Percentiles rank a stretch among this genome's conserved stretches.
These are phyloP conservation scores for Neofusicoccum cordaticola DNA, from an alignment of 2,329 filamentous ascomycete species.

Conservation along the genomic window DNA sequence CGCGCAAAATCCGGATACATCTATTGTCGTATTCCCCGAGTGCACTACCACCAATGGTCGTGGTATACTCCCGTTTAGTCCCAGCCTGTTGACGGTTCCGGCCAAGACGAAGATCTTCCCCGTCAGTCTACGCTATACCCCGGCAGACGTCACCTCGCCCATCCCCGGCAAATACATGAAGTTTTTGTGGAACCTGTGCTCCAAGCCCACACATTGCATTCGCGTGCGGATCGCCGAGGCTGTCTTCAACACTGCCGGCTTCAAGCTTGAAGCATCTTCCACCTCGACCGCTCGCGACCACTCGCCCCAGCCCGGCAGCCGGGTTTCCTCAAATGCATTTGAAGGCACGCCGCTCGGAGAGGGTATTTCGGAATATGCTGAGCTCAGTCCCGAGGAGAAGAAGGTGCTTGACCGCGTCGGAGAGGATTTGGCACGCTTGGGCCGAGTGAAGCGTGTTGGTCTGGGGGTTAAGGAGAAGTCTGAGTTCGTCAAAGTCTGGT, in stretches of 20 bases:
- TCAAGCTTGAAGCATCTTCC: neutral
- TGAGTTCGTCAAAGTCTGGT: slow-evolving; percentile 74
- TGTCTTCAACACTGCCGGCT: slow-evolving; percentile 43
- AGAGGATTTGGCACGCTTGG: slow-evolving; percentile 82
- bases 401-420: slow-evolving; percentile 73
- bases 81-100: slow-evolving; percentile 67
- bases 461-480: slow-evolving; percentile 79
- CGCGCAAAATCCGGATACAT: slow-evolving; percentile 65
- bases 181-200: slow-evolving; percentile 85
- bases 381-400: slow-evolving; percentile 57
- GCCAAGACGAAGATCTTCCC: slow-evolving; percentile 77
- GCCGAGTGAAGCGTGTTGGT: slow-evolving; percentile 83
- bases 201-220: slow-evolving; percentile 82
- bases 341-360: neutral
- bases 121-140: slow-evolving; percentile 83
- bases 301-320: neutral
- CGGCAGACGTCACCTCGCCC: slow-evolving; percentile 86
- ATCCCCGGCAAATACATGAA: slow-evolving; percentile 68
- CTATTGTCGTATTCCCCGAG: slow-evolving; percentile 88
- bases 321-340: neutral
- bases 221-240: slow-evolving; percentile 84
- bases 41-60: slow-evolving; percentile 92
- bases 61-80: slow-evolving; percentile 80
- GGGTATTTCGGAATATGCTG: slow-evolving; percentile 25
- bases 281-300: neutral